Evolutionary conservation across 1,139 yeast species (phyloP), one percentile per base, ranked within the genome.

Genomic region (Geotrichum histeridarum): DNA sequence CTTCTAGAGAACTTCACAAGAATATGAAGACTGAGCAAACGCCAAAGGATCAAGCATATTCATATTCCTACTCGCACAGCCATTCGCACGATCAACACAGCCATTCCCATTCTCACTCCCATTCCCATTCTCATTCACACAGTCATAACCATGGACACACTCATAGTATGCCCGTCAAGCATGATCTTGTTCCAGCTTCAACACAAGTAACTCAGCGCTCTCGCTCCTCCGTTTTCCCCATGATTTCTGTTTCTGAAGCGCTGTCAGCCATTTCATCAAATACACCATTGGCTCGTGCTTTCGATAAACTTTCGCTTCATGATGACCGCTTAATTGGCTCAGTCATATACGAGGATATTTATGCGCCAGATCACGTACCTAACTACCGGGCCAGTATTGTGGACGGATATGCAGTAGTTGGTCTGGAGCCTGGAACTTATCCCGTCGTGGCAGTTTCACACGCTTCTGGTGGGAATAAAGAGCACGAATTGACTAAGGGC

Each of bases 391-490:
- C 82, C 0, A 74, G 79, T 55, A 76, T 78, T 38, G 81, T 78
- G 3, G 82, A 78, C 60, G 81, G 82, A 0, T 78, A 78, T 58
- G 81, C 82, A 0, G 77, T 77, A 1, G 57, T 67, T 2, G 70
- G 72, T 54, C 77, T 75, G 57, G 75, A 79, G 8, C 76, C 79
- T 0, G 79, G 77, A 0, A 59, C 62, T 0, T 73, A 72, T 50
- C 72, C 72, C 0, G 75, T 78, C 12, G 70, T 69, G 0, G 59
- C 69, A 1, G 68, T 75, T 1, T 70, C 79, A 1, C 77, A 74
- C 59, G 81, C 82, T 1, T 64, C 73, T 1, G 66, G 74, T 1
- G 62, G 63, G 4, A 64, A 61, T 5, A 54, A 53, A 1, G 37
- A 30, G 14, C 18, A 14, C 12, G 56, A 57, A 4, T 61, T 68